Evolutionary conservation across 371 early-diverging fungal species (phyloP).

Genomic region (Syncephalis plumigaleata): DNA sequence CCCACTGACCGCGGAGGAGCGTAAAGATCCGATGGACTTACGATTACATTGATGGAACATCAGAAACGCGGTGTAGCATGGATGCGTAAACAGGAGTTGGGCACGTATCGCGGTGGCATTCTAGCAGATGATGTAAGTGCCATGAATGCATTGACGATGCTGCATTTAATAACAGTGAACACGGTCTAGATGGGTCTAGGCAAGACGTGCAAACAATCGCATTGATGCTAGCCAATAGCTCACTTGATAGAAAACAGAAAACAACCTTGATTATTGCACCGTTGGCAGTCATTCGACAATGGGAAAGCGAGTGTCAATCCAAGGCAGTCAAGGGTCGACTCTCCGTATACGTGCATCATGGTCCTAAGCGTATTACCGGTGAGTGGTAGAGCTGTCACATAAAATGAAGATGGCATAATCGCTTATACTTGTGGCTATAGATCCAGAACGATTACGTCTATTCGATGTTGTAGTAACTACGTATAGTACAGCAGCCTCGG

Average conservation of each 20-base stretch:
- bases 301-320: slow-evolving; percentile 36
- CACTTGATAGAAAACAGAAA: slow-evolving; percentile 13
- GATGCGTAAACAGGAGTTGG: slow-evolving; percentile 14
- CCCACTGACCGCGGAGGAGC: too few species aligned
- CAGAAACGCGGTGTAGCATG: slow-evolving; percentile 4
- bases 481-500: slow-evolving; percentile 36
- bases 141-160: not conserved
- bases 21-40: slow-evolving; percentile 1
- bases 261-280: slow-evolving; percentile 49
- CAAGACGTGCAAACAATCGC: slow-evolving; percentile 80
- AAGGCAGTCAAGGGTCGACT: slow-evolving; percentile 25
- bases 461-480: slow-evolving; percentile 63
- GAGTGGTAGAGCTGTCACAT: too few species aligned
- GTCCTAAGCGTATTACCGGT: slow-evolving; percentile 14
- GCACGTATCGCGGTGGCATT: slow-evolving; percentile 44
- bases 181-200: slow-evolving; percentile 71
- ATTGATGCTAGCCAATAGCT: slow-evolving; percentile 23
- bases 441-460: slow-evolving; percentile 15
- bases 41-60: slow-evolving; percentile 1
- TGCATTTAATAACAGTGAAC: slow-evolving; percentile 2
- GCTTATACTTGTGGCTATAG: not conserved
- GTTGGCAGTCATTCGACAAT: slow-evolving; percentile 41
- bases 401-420: not conserved
- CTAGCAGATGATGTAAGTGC: slow-evolving; percentile 53
- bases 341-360: slow-evolving; percentile 40